Evolutionary conservation across 345 rosid species (phyloP).

Genomic region (Pistacia atlantica): DNA sequence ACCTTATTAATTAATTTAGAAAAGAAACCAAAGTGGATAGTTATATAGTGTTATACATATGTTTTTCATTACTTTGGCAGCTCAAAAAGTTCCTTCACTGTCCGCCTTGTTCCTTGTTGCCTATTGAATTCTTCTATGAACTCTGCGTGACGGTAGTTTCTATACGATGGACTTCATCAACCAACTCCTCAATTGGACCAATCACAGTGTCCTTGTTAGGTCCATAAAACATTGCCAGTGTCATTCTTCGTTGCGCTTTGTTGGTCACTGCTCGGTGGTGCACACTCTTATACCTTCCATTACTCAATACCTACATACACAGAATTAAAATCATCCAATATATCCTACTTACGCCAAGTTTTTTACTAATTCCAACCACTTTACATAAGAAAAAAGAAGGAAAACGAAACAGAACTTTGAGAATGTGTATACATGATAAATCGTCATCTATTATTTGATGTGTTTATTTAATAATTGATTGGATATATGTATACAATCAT

Average conservation of each 20-base stretch:
- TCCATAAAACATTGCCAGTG: conserved; percentile 19
- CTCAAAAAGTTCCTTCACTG: conserved; percentile 20
- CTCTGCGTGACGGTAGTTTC: conserved; percentile 11
- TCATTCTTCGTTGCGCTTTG: conserved; percentile 5
- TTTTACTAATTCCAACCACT: too few species aligned
- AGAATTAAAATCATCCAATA: background rate
- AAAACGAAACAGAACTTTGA: background rate
- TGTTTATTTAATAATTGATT: too few species aligned
- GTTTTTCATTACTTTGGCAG: background rate
- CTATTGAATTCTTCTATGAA: conserved; percentile 16
- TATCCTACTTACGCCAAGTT: background rate
- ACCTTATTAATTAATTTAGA: too few species aligned
- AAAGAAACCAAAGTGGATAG: too few species aligned
- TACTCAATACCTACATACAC: conserved; percentile 9
- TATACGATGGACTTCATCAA: conserved; percentile 11
- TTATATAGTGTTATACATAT: too few species aligned
- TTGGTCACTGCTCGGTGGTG: conserved; percentile 24
- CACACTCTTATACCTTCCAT: conserved; percentile 26
- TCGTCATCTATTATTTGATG: too few species aligned
- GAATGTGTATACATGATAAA: too few species aligned
- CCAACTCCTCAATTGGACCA: conserved; percentile 21
- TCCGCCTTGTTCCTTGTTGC: conserved; percentile 22
- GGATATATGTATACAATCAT: too few species aligned
- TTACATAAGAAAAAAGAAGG: background rate
- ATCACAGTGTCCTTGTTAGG: conserved; percentile 10